Evolutionary conservation across 2,329 filamentous ascomycete genomes (phyloP).

Genomic region (Ceratocystis destructans): DNA sequence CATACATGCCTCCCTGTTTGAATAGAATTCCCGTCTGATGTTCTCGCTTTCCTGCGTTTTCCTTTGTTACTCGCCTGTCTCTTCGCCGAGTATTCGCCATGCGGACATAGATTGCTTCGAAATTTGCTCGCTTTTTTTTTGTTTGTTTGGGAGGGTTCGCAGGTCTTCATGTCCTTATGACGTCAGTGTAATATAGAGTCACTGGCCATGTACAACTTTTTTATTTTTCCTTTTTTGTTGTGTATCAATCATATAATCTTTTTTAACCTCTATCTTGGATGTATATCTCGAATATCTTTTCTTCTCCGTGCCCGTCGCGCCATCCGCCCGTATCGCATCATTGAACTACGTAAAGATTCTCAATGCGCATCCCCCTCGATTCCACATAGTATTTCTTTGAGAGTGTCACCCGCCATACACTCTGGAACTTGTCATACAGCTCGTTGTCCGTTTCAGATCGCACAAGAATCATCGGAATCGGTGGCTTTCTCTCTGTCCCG

Average conservation of each 20-base stretch:
- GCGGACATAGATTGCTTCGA: background rate
- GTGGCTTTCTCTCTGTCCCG: conserved; percentile 55
- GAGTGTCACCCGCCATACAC: conserved; percentile 56
- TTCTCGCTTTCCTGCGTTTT: background rate
- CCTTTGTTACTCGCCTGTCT: background rate
- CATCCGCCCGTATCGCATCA: background rate
- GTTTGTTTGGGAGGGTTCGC: background rate
- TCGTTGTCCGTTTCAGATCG: conserved; percentile 49
- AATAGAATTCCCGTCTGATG: background rate
- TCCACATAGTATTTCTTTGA: conserved; percentile 66
- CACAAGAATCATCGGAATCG: conserved; percentile 73
- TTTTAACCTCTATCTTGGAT: background rate
- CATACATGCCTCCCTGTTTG: background rate
- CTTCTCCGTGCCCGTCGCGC: background rate
- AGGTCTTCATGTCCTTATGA: background rate
- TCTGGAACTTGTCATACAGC: conserved; percentile 48
- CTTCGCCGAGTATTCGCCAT: background rate
- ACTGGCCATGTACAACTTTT: background rate
- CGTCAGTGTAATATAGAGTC: conserved; percentile 5
- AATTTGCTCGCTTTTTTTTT: background rate
- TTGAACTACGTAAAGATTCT: conserved; percentile 48
- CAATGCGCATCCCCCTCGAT: conserved; percentile 65
- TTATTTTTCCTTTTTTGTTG: background rate
- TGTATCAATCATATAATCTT: background rate
- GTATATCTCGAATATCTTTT: background rate